These are phyloP conservation scores for Dioscorea cayenensis DNA, from an alignment of 116 monocot species.

Conservation along the genomic window DNA sequence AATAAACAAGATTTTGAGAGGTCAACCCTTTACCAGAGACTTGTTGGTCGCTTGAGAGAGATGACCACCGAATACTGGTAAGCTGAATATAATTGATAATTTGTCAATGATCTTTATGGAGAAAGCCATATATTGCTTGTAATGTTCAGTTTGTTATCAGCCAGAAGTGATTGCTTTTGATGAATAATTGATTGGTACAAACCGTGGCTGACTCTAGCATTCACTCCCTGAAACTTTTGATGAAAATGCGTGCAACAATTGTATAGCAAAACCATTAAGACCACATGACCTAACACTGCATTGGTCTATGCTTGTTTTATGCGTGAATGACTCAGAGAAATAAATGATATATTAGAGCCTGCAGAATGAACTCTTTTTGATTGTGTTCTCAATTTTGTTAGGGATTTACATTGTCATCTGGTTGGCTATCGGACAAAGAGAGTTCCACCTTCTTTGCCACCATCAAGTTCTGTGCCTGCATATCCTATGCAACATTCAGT, in stretches of 20 bases:
- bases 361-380: background rate
- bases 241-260: background rate
- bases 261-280: background rate
- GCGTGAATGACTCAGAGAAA: too few relatives aligned
- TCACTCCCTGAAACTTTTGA: background rate
- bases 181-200: too few relatives aligned
- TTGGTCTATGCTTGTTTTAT: too few relatives aligned
- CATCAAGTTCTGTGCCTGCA: background rate
- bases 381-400: conserved; percentile 10
- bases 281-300: too few relatives aligned
- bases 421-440: conserved; percentile 18
- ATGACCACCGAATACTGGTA: conserved; percentile 95
- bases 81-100: background rate
- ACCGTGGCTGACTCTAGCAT: background rate
- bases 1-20: conserved; percentile 95
- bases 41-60: conserved; percentile 64
- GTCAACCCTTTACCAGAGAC: conserved; percentile 56
- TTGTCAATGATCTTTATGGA: background rate
- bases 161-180: too few relatives aligned
- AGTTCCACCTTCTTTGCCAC: background rate
- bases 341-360: too few relatives aligned
- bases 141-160: too few relatives aligned
- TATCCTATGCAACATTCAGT: background rate
- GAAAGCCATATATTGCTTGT: background rate
- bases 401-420: conserved; percentile 34